Base-by-base conservation (phyloP, 2,329 filamentous ascomycete genomes). In the Aspergillus sp. region DNA sequence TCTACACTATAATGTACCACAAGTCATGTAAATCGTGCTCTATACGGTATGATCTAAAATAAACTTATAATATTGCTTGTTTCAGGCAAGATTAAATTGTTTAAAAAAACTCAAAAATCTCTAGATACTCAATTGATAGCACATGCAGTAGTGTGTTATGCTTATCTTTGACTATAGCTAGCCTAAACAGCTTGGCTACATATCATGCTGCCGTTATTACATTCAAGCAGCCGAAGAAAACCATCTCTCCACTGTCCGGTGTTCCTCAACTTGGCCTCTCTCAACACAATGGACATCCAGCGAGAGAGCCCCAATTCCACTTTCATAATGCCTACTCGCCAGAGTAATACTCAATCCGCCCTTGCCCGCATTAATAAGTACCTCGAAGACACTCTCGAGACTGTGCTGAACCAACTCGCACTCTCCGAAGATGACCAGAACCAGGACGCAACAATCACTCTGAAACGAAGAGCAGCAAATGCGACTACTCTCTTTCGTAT, bases 301-400 rank as follows among this genome's bases (percentile, higher is more conserved):
- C 11, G 4, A 37, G 14, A 39, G 3, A 4, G n/a, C 17, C 15
- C 43, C 17, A 40, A 23, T 37, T 17, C 15, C 4, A 9, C 35
- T 23, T 31, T 12, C 8, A 7, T 23, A 33, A 9, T 4, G 6
- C n/a, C 39, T 8, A 19, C 5, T 8, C 39, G 25, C 11, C 21
- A 14, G 12, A 35, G 35, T 17, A 6, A 3, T 33, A n/a, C 31
- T 12, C 35, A 15, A 14, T 9, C 44, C 15, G 17, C 58, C 15
- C 53, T 63, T 25, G 55, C 62, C 2, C 63, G 50, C 49, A 72
- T 74, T 7, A 65, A 63, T 44, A 52, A 50, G 3, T 76, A 71
- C 58, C 71, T 76, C 52, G 63, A 72, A 43, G 56, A 60, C 9
- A 62, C 65, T 1, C 61, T 76, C 27, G 41, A 55, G 43, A 57